A percentile compares a stretch with the other conserved stretches of the same genome.
Conservation (phyloP, 208 protist genomes). For the Leishmania amazonensis region DNA sequence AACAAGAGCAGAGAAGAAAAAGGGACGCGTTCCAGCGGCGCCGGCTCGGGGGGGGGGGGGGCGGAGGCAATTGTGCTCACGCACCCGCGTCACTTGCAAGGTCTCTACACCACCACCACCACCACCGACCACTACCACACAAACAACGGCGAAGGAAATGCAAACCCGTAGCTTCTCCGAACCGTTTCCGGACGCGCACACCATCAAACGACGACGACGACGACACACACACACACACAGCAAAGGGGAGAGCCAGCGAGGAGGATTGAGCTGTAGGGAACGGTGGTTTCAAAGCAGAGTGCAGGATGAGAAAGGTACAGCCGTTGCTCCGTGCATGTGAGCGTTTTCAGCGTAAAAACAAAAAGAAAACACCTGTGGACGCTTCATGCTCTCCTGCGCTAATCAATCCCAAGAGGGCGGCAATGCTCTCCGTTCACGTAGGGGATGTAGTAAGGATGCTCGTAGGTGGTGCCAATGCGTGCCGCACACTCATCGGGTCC, state of each 20-base stretch:
- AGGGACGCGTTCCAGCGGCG: background rate
- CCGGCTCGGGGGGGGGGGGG: too few relatives aligned
- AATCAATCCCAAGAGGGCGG: conserved; percentile 42
- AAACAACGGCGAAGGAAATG: too few relatives aligned
- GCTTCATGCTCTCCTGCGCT: background rate
- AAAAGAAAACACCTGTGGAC: too few relatives aligned
- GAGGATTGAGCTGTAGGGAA: background rate
- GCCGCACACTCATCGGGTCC: conserved; percentile 25
- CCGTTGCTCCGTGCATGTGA: background rate
- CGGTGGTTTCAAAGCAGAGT: background rate
- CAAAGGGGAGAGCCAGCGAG: background rate
- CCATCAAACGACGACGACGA: background rate
- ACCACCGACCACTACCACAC: too few relatives aligned
- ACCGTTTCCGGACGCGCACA: background rate
- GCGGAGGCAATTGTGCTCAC: background rate
- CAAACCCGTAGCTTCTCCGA: too few relatives aligned
- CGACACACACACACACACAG: background rate
- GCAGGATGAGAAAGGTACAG: background rate
- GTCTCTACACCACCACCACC: background rate
- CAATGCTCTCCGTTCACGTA: conserved; percentile 34
- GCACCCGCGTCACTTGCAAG: background rate
- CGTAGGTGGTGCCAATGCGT: conserved; percentile 32
- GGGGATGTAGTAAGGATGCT: conserved; percentile 40
- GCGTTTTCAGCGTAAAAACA: background rate
- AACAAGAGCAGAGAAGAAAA: background rate